Percentiles rank a stretch among this genome's conserved stretches.
These are phyloP conservation scores for Lantana camara DNA, from an alignment of 257 asterid genomes.

Conservation along the genomic window DNA sequence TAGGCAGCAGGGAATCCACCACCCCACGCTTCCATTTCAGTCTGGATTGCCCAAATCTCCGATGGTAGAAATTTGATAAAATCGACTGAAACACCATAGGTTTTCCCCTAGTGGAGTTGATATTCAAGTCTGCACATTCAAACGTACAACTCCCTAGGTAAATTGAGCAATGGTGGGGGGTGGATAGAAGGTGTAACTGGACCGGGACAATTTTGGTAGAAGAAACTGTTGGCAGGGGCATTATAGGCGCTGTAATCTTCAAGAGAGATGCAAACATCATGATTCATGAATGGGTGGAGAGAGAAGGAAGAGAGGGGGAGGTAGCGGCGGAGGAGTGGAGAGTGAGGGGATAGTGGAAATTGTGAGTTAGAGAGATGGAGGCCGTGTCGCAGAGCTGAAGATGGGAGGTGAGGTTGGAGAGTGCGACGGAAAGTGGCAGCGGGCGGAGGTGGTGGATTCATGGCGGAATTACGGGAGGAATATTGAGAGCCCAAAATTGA, in stretches of 20 bases:
- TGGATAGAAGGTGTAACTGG: slow-evolving; percentile 48
- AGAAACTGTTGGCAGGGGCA: slow-evolving; percentile 40
- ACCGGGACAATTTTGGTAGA: slow-evolving; percentile 69
- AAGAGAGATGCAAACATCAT: slow-evolving; percentile 56
- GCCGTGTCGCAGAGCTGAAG: slow-evolving; percentile 44
- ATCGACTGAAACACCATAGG: slow-evolving; percentile 14
- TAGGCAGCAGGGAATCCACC: slow-evolving; percentile 53
- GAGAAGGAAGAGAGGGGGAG: slow-evolving; percentile 13
- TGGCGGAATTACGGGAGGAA: too few species aligned
- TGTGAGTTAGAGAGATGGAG: slow-evolving; percentile 41
- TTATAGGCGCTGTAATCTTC: slow-evolving; percentile 34
- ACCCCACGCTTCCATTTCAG: slow-evolving; percentile 63
- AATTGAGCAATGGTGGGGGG: slow-evolving; percentile 48
- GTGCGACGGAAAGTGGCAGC: slow-evolving; percentile 36
- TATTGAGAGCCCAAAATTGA: not conserved
- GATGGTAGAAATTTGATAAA: slow-evolving; percentile 63
- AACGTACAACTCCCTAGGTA: slow-evolving; percentile 47
- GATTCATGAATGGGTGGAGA: slow-evolving; percentile 34
- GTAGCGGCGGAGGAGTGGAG: slow-evolving; percentile 35
- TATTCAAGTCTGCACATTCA: slow-evolving; percentile 48
- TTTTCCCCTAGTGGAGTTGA: not conserved
- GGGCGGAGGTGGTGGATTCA: slow-evolving; percentile 43
- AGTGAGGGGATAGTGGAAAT: slow-evolving; percentile 50
- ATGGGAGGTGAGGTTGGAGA: slow-evolving; percentile 59
- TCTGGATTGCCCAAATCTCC: slow-evolving; percentile 67